Base-by-base conservation (phyloP, 306 rosid species). In the Fragaria iinumae region DNA sequence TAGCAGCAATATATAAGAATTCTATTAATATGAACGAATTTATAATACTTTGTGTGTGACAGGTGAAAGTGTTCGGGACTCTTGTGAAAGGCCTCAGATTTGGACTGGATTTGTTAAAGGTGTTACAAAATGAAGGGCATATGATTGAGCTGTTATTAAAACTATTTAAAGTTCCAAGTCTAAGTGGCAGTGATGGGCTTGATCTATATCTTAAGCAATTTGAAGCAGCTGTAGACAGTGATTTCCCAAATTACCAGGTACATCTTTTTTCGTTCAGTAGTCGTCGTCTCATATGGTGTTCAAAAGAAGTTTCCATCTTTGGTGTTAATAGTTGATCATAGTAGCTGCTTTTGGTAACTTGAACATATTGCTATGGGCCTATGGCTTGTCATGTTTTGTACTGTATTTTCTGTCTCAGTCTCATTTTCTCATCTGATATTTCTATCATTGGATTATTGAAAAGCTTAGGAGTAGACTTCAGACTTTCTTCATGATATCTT, bases 151-250 rank as follows among this genome's bases (percentile, higher is more conserved):
- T 83, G 47, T 76, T 93, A 64, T 71, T 72, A 38, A 92, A 87
- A 79, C 83, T 87, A 70, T 86, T 82, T 75, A 90, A 82, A 83
- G 77, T 90, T 83, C 97, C 95, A 74, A 34, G 9, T 79, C 84
- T 94, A 72, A 82, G 74, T 39, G 87, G 95, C 75, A 76, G 80
- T 80, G 75, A 82, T 13, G 98, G 97, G 75, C 97, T 94, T 1
- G 89, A 87, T 80, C 88, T 92, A 77, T 90, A 89, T 82, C 96
- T 92, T 76, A 44, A 87, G 66, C 98, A 94, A 82, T 89, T 94
- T 86, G 98, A 90, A 87, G 98, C 97, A 69, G 96, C 97, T 77
- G 72, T 94, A 73, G 95, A 88, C 13, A 92, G 97, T 53, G 97
- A 94, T 81, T 94, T 92, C 74, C 93, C 96, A 32, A 84, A 87